Conservation (phyloP, 257 asterid genomes). For the Lavandula angustifolia region DNA sequence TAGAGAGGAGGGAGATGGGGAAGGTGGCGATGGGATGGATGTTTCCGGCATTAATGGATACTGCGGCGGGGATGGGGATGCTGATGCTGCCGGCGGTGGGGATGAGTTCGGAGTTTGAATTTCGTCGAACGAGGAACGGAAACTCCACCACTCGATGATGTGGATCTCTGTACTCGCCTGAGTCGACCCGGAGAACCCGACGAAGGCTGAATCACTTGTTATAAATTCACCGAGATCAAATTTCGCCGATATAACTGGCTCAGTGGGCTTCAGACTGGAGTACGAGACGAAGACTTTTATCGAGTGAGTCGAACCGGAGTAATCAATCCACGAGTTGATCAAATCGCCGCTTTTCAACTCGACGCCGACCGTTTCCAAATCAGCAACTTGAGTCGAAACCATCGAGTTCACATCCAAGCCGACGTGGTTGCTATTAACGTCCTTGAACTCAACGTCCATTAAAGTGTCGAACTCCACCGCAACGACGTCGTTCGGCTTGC, state of each 20-base stretch:
- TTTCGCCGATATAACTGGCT: constrained; percentile 52
- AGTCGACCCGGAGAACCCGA: constrained; percentile 86
- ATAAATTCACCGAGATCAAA: constrained; percentile 50
- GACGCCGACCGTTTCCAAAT: constrained; percentile 52
- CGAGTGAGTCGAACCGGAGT: constrained; percentile 53
- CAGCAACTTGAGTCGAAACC: constrained; percentile 56
- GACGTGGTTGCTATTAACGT: constrained; percentile 78
- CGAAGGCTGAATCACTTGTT: constrained; percentile 54
- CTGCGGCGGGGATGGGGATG: constrained; percentile 39
- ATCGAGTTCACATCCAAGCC: constrained; percentile 80
- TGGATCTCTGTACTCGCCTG: constrained; percentile 93
- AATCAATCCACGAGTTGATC: constrained; percentile 89
- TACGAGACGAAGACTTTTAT: constrained; percentile 58
- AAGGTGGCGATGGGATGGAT: constrained; percentile 43
- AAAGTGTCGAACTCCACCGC: constrained; percentile 83
- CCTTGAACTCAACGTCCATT: constrained; percentile 75
- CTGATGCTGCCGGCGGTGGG: constrained; percentile 31
- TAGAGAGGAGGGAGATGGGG: constrained; percentile 41
- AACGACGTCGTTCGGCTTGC: constrained; percentile 46
- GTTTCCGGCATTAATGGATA: constrained; percentile 33
- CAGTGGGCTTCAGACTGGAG: constrained; percentile 67
- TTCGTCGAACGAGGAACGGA: constrained; percentile 62
- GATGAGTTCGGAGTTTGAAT: constrained; percentile 41
- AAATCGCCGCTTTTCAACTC: constrained; percentile 67
- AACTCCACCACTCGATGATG: constrained; percentile 85